Conservation (phyloP, 1,284 basidiomycete species). For the Omphalotus olearius region DNA sequence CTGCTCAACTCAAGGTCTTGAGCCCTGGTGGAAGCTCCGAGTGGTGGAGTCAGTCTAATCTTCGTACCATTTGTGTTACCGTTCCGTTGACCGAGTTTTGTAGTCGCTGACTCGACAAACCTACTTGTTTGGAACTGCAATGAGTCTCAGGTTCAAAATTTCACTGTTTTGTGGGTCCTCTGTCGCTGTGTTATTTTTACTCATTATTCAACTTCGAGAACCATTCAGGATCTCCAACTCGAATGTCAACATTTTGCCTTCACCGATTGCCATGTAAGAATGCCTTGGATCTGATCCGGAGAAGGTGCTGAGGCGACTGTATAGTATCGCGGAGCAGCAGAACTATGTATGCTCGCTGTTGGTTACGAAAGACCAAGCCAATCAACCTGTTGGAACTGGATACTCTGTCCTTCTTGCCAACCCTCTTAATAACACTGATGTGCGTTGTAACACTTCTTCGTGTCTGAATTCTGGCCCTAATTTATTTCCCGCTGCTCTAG, state of each 20-base stretch:
- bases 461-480: neutral
- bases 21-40: slow-evolving; percentile 13
- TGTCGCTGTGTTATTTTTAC: neutral
- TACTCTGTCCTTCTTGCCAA: slow-evolving; percentile 60
- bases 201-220: neutral
- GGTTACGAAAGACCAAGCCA: slow-evolving; percentile 42
- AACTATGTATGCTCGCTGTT: slow-evolving; percentile 60
- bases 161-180: slow-evolving; percentile 37
- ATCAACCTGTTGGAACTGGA: slow-evolving; percentile 37
- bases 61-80: neutral
- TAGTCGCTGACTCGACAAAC: slow-evolving; percentile 32
- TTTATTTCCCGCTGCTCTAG: slow-evolving; percentile 29
- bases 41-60: slow-evolving; percentile 44
- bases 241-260: slow-evolving; percentile 27
- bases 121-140: slow-evolving; percentile 38
- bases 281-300: neutral
- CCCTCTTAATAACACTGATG: slow-evolving; percentile 51
- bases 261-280: slow-evolving; percentile 30
- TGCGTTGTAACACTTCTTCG: slow-evolving; percentile 24
- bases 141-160: slow-evolving; percentile 28
- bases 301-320: neutral
- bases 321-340: slow-evolving; percentile 39
- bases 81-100: neutral
- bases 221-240: slow-evolving; percentile 36
- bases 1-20: slow-evolving; percentile 25